These are phyloP conservation scores for Aspergillus chevalieri DNA, from an alignment of 2,329 filamentous ascomycete species.

Conservation along the genomic window DNA sequence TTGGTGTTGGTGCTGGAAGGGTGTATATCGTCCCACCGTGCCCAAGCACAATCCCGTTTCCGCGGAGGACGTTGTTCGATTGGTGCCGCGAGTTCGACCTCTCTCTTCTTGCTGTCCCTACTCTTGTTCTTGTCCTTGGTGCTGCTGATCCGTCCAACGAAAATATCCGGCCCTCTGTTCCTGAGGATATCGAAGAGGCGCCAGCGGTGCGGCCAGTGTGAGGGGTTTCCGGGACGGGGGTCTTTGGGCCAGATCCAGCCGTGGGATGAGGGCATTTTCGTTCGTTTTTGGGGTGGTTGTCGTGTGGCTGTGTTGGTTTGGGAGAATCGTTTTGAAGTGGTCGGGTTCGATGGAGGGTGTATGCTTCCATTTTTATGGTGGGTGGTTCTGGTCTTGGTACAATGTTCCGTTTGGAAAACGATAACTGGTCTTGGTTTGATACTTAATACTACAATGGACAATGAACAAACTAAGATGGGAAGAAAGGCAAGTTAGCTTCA, in stretches of 20 bases:
- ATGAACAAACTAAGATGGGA: too few relatives aligned
- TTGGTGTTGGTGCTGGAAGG: background rate
- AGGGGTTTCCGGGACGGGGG: slow-evolving; percentile 27
- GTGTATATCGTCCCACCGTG: slow-evolving; percentile 8
- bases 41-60: slow-evolving; percentile 6
- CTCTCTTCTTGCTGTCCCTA: background rate
- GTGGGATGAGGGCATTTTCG: slow-evolving; percentile 2
- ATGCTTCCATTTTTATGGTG: too few relatives aligned
- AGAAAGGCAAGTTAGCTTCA: too few relatives aligned
- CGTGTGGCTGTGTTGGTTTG: background rate
- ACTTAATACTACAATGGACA: too few relatives aligned
- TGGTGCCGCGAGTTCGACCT: background rate
- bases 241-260: slow-evolving; percentile 36
- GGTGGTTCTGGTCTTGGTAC: too few relatives aligned
- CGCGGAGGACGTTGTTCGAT: background rate
- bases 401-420: too few relatives aligned
- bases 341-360: background rate
- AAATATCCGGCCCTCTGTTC: slow-evolving; percentile 39
- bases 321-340: background rate
- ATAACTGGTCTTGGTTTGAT: too few relatives aligned
- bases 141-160: slow-evolving; percentile 23
- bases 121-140: background rate
- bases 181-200: slow-evolving; percentile 33
- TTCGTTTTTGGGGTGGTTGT: background rate
- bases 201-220: slow-evolving; percentile 23